These are phyloP conservation scores for Cyberlindnera amylophila DNA, from an alignment of 805 yeast species.

Conservation along the genomic window DNA sequence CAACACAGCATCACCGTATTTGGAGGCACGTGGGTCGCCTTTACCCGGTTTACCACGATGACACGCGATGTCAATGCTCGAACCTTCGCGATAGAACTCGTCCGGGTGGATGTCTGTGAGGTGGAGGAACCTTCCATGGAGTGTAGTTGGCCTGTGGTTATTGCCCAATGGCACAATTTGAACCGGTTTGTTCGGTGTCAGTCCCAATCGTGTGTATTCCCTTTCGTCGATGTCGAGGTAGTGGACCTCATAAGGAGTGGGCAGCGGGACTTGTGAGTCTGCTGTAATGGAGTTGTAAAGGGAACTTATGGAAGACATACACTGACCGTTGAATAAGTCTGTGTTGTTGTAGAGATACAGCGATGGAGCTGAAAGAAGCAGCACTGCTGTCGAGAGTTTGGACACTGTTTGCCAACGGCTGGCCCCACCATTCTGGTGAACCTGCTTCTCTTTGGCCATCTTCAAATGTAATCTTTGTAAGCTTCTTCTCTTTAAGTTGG, in stretches of 20 bases:
- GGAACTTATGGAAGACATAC: too few species aligned
- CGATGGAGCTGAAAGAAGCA: slow-evolving; percentile 2
- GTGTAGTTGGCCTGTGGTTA: slow-evolving; percentile 9
- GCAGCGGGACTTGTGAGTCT: too few species aligned
- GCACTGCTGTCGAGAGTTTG: neutral
- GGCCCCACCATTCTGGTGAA: too few species aligned
- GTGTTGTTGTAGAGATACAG: slow-evolving; percentile 4
- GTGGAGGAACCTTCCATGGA: slow-evolving; percentile 78
- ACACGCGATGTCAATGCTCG: slow-evolving; percentile 48
- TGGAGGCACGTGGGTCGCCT: slow-evolving; percentile 48
- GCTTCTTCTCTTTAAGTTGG: too few species aligned
- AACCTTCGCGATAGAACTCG: slow-evolving; percentile 53
- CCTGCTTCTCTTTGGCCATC: too few species aligned
- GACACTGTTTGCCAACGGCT: slow-evolving; percentile 2
- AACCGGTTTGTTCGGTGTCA: slow-evolving; percentile 39
- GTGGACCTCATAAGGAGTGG: slow-evolving; percentile 4
- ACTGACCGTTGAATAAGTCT: too few species aligned
- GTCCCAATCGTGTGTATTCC: slow-evolving; percentile 32
- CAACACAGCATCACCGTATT: slow-evolving; percentile 67
- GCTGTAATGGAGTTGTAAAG: too few species aligned
- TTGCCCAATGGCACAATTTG: slow-evolving; percentile 20
- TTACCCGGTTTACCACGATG: slow-evolving; percentile 41
- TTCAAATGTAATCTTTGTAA: too few species aligned
- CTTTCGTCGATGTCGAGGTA: slow-evolving; percentile 25
- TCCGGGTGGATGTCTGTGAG: slow-evolving; percentile 88